Evolutionary conservation across 371 early-diverging fungal genomes (phyloP), one percentile per base, ranked within the genome.

Genomic region (Mucor racemosus): DNA sequence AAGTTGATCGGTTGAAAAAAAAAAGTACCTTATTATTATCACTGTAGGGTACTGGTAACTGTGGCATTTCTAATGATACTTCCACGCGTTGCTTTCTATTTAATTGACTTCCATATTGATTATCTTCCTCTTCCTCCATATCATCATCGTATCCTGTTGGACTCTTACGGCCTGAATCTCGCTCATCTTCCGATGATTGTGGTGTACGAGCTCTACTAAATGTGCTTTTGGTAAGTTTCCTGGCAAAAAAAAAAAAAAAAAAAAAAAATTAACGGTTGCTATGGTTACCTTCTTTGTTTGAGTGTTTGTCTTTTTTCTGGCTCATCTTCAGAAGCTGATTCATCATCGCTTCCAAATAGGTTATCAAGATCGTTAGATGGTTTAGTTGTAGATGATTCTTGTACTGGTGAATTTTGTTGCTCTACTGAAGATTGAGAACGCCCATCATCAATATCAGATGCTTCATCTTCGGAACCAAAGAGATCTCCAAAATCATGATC

Each of bases 251-350:
- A 26, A 26, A 26, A 26, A 26, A 26, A 26, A 1, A 26, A 26
- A 26, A 26, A 53, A 11, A 53, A 26, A 6, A 11, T 31, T 11
- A 38, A 38, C 9, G 38, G 26, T 11, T 40, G 11, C 8, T 14
- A 38, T 42, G 90, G 64, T 68, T 92, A 79, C 74, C 95, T 94
- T 38, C 88, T 83, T 48, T 68, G 68, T 21, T 58, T 68, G 17
- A 62, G 9, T 5, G 46, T 58, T 58, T 65, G 65, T 40, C 64
- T 59, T 41, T 92, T 75, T 19, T 87, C 82, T 10, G 92, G 92
- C 59, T 92, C 92, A 17, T 71, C 67, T 39, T 61, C 58, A 40
- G 71, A 65, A 9, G 77, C 74, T 11, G 64, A 66, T 55, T 75
- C 72, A 26, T 76, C 81, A n/a, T 70, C 75, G 38, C 78, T 76